Evolutionary conservation across 1,139 yeast genomes (phyloP), one percentile per base, ranked within the genome.

Genomic region (Kurtzmaniella natalensis): DNA sequence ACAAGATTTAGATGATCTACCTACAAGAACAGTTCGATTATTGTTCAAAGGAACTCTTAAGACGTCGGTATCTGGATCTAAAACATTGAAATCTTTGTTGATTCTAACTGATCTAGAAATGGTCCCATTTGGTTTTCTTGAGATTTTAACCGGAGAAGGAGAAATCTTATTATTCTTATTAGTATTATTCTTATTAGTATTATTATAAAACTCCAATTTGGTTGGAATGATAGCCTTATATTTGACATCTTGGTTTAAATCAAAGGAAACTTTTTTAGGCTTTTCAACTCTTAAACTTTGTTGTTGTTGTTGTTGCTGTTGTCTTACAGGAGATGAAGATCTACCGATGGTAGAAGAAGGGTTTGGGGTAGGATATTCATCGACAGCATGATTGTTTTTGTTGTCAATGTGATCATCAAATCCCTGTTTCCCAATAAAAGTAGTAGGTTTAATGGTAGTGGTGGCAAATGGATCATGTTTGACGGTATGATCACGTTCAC

Each of bases 1-100:
- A 43, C 83, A 71, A 15, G 78, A 60, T 50, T 71, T 67, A 13
- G 86, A 76, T 4, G 87, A 79, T 41, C 94, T 67, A 6, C 94
- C 94, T 38, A 84, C 57, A 7, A 55, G 45, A 28, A 67, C 44
- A 17, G 51, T 49, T 8, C 51, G 38, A 28, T 50, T 51, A 20
- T 43, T 38, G 16, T 49, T 34, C 33, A 67, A 56, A 1, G 70
- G 72, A 15, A 70, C 53, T 31, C 68, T 53, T 38, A 61, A 51
- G 20, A 71, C 68, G 13, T 51, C 44, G 11, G 59, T 46, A 38
- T 64, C 62, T 2, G 75, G 73, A 32, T 61, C 57, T 36, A 70
- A 50, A 18, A 68, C 55, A 41, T 67, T 60, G 47, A 68, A 66
- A 42, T 62, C 64, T 9, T 51, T 36, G 45, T 61, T 59, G 36